These are phyloP conservation scores for Rasamsonia emersonii DNA, from an alignment of 2,329 filamentous ascomycete genomes.

Conservation along the genomic window DNA sequence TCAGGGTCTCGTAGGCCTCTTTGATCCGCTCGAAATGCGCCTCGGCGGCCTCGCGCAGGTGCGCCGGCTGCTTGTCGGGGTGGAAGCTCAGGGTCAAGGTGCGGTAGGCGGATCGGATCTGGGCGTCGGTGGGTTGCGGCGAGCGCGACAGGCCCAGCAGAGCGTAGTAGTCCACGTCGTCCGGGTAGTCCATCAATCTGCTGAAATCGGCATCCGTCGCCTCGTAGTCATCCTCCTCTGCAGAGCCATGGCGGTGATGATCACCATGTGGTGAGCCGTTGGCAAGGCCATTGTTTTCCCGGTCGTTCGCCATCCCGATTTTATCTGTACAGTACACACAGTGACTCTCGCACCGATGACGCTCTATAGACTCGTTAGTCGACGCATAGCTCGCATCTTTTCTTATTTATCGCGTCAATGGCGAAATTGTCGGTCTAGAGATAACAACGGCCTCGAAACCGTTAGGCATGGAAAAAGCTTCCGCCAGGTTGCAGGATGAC, in stretches of 20 bases:
- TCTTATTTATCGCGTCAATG: no score
- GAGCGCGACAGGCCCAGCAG: conserved; percentile 30
- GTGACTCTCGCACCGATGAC: no score
- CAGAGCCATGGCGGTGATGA: background rate
- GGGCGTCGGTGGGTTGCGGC: conserved; percentile 31
- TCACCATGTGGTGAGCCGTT: no score
- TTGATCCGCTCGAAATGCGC: conserved; percentile 31
- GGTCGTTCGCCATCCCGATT: no score
- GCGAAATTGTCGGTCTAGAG: no score
- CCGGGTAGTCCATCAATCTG: conserved; percentile 20
- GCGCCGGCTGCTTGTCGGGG: conserved; percentile 36
- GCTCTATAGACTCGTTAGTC: background rate
- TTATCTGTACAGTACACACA: no score
- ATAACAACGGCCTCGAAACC: no score
- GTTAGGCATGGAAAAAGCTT: no score
- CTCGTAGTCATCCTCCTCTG: conserved; percentile 7
- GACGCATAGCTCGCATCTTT: no score
- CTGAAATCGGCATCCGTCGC: conserved; percentile 20
- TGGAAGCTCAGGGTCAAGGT: conserved; percentile 36
- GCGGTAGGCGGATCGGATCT: conserved; percentile 37
- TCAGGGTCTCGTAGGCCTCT: conserved; percentile 34
- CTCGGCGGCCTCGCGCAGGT: conserved; percentile 28
- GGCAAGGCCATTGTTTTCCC: no score
- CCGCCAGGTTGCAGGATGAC: no score
- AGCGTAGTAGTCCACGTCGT: conserved; percentile 33